Base-by-base conservation (phyloP, 352 stramenopile species). In the Aphanomyces invadans region DNA sequence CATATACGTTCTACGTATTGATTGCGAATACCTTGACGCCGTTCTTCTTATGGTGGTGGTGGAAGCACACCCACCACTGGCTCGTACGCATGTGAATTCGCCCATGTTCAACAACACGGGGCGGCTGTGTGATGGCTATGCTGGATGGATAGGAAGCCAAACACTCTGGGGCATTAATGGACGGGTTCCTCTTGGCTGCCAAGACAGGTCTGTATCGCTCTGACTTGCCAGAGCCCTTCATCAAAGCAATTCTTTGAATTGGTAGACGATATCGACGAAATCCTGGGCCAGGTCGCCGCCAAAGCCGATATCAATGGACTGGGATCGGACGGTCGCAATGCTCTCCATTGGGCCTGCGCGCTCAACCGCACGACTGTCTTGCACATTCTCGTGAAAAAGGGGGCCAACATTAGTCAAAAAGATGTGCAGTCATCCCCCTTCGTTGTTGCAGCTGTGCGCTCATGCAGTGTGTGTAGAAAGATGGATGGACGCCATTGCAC, bases 351-450 rank as follows among this genome's bases (percentile, higher is more conserved):
- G 81, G 81, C 80, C 9, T 90, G 81, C 21, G 89, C 81, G 2
- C 65, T 92, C 45, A 83, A 89, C 52, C 77, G 83, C 29, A 83
- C 79, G 5, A 89, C 79, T 32, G 89, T 90, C 48, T 89, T 81
- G 44, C 81, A 90, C 55, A 74, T 92, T n/a, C 55, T 92, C 45
- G 76, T 92, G 4, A 90, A 90, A 66, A 90, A 92, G 70, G 81
- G 81, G 53, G 81, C 83, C 3, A 83, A 73, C 9, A 71, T 91
- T 51, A 88, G 80, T 52, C 86, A 81, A 71, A 88, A 90, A 74
- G 84, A 91, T 56, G 81, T 90, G 73, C 25, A 39, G 36, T 39
- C 29, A 42, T 15, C 5, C 23, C 66, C 17, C 52, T 44, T 51
- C 21, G n/a, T n/a, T n/a, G n/a, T n/a, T n/a, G n/a, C n/a, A n/a